A percentile compares a stretch with the other conserved stretches of the same genome.
These are phyloP conservation scores for Aspergillus luchuensis DNA, from an alignment of 2,329 filamentous ascomycete species.

Conservation along the genomic window DNA sequence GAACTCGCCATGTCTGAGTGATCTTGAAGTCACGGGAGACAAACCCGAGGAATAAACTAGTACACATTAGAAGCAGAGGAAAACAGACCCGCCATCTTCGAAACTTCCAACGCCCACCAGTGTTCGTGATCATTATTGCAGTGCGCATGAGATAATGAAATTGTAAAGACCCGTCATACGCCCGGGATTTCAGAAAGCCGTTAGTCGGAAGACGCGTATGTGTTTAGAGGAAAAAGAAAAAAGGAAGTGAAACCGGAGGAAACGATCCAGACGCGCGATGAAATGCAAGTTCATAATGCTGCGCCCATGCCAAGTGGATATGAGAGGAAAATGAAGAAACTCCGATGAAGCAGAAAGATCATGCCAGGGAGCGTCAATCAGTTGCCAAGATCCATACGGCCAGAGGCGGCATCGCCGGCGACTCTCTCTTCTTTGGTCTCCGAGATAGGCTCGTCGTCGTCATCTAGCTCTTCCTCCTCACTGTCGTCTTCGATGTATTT, in stretches of 20 bases:
- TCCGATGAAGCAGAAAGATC: conserved; percentile 2
- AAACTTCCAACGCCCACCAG: conserved; percentile 28
- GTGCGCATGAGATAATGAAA: conserved; percentile 29
- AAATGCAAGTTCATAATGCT: background rate
- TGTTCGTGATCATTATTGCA: conserved; percentile 32
- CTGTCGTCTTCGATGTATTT: conserved; percentile 74
- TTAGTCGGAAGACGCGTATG: conserved; percentile 1
- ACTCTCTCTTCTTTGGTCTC: conserved; percentile 28
- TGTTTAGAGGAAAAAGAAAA: too few relatives aligned
- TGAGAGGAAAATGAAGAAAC: background rate
- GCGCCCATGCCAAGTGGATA: conserved; percentile 1
- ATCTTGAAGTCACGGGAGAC: conserved; percentile 10
- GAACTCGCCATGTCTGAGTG: conserved; percentile 7
- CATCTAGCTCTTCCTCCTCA: conserved; percentile 52
- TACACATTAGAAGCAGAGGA: conserved; percentile 26
- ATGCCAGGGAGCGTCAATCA: conserved; percentile 20
- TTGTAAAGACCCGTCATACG: conserved; percentile 31
- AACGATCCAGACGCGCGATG: background rate
- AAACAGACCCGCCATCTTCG: conserved; percentile 29
- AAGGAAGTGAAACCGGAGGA: conserved; percentile 6
- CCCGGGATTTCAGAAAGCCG: conserved; percentile 23
- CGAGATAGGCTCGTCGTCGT: conserved; percentile 40
- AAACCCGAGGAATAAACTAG: conserved; percentile 21
- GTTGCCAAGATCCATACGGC: conserved; percentile 41
- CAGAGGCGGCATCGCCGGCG: conserved; percentile 34